phyloP scores from a whole-genome alignment of 768 basidiomycete species.

The Tricholoma saponaceum region DNA sequence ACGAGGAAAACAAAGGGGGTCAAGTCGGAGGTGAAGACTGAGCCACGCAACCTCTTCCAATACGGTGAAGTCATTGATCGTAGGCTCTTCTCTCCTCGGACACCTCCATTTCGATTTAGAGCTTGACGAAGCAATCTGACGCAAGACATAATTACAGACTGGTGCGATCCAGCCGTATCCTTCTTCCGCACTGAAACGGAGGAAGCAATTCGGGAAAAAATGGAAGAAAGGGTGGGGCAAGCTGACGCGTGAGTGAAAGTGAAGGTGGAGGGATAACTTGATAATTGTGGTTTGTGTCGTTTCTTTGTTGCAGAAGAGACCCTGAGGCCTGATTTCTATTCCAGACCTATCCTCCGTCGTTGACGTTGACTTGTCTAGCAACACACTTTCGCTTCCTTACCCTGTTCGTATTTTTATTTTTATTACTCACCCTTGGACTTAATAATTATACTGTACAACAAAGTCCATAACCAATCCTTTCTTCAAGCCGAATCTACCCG shows the following conservation, averaged over 20 bases:
- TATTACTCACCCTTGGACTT: no score
- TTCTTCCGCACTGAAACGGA: constrained; percentile 50
- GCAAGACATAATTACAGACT: neutral
- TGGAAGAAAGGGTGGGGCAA: constrained; percentile 70
- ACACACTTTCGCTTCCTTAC: no score
- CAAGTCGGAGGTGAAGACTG: neutral
- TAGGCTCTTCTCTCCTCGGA: constrained; percentile 69
- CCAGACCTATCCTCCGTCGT: neutral
- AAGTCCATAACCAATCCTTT: no score
- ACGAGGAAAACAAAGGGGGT: neutral
- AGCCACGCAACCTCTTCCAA: neutral
- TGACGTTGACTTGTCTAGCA: no score
- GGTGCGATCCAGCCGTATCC: constrained; percentile 32
- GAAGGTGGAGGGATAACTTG: constrained; percentile 53
- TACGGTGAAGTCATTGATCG: constrained; percentile 13
- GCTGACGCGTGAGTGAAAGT: constrained; percentile 76
- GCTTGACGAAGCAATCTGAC: constrained; percentile 42
- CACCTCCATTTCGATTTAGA: constrained; percentile 74
- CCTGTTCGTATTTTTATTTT: no score
- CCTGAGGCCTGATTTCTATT: neutral
- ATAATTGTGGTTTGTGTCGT: neutral
- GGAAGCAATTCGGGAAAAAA: constrained; percentile 54
- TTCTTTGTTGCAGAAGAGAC: neutral
- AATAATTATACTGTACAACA: no score
- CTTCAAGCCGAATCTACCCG: no score